A percentile compares a stretch with the other conserved stretches of the same genome.
These are phyloP conservation scores for Starmera pachycereana DNA, from an alignment of 805 yeast genomes.

Conservation along the genomic window DNA sequence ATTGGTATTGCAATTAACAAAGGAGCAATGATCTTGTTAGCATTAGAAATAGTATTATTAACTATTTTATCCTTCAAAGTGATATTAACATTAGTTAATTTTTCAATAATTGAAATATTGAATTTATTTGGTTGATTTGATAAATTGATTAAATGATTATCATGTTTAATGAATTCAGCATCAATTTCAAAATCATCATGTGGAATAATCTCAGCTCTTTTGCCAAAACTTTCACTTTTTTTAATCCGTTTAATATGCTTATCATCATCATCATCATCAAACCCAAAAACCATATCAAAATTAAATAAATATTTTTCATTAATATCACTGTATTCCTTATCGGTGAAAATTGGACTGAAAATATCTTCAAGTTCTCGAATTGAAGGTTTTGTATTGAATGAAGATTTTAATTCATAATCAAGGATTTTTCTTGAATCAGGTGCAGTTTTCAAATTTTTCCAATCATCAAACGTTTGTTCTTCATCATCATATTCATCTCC, in stretches of 20 bases:
- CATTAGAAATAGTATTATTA: too few species aligned
- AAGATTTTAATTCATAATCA: background rate
- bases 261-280: background rate
- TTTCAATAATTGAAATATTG: background rate
- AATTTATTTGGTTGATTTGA: too few species aligned
- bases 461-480: background rate
- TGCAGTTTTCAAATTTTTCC: too few species aligned
- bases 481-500: background rate
- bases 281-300: background rate
- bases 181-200: too few species aligned
- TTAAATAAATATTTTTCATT: background rate
- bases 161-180: too few species aligned
- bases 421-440: background rate
- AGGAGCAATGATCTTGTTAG: too few species aligned
- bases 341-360: slow-evolving; percentile 1
- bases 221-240: too few species aligned
- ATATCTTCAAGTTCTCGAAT: slow-evolving; percentile 2
- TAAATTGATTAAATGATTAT: background rate
- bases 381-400: background rate
- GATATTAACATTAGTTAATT: background rate
- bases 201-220: too few species aligned
- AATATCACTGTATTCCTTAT: slow-evolving; percentile 1
- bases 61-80: background rate
- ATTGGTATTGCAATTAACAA: too few species aligned
- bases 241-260: too few species aligned